phyloP scores from a whole-genome alignment of 2,329 filamentous ascomycete genomes.

The Dryadomyces quercivorus region DNA sequence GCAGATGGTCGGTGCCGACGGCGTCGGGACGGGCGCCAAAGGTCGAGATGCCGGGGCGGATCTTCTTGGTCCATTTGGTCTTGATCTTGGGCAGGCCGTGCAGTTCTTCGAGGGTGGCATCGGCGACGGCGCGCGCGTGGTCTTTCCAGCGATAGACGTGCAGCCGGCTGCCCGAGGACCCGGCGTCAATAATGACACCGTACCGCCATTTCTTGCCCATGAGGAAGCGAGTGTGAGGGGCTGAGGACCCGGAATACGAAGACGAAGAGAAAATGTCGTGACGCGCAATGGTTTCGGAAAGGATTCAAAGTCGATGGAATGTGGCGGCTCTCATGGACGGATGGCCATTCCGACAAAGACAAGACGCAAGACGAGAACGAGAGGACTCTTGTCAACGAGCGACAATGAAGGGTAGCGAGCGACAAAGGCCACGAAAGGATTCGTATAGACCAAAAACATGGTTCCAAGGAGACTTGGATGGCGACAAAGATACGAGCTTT shows the following conservation, averaged over 20 bases:
- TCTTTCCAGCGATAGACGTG: slow-evolving; percentile 94
- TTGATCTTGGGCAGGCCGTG: slow-evolving; percentile 65
- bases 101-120: slow-evolving; percentile 47
- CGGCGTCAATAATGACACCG: slow-evolving; percentile 93
- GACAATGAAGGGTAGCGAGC: background rate
- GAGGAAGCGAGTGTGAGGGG: background rate
- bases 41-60: slow-evolving; percentile 81
- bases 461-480: background rate
- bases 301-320: background rate
- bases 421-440: background rate
- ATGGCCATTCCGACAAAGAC: background rate
- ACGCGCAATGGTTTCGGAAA: too few species aligned
- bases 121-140: slow-evolving; percentile 50
- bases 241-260: too few species aligned
- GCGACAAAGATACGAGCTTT: background rate
- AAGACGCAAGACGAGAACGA: too few species aligned
- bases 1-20: slow-evolving; percentile 72
- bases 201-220: slow-evolving; percentile 41
- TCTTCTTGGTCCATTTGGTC: slow-evolving; percentile 88
- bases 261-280: too few species aligned
- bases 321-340: background rate
- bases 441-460: background rate
- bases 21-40: slow-evolving; percentile 67
- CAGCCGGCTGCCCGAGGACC: slow-evolving; percentile 89
- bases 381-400: background rate